Base-by-base conservation (phyloP, 2,329 filamentous ascomycete genomes). In the Biscogniauxia mediterranea region DNA sequence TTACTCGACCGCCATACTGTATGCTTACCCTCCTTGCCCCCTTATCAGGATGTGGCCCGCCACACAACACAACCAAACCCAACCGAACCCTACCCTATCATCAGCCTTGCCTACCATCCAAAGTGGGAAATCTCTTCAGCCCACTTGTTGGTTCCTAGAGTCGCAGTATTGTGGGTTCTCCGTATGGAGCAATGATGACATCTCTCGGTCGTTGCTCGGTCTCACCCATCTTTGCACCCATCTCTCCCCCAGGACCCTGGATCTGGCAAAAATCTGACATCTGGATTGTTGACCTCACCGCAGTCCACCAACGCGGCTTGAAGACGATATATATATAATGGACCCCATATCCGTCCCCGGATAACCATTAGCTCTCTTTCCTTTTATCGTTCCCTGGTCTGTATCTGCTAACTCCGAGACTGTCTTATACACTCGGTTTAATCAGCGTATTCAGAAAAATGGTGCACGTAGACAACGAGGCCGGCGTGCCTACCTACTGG, bases 401-500 rank as follows among this genome's bases (percentile, higher is more conserved):
- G 13, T 20, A n/a, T 26, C n/a, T 25, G 19, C 17, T 46, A 52
- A 46, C 8, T 13, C 51, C 38, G 38, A 26, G n/a, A 25, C 28
- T 59, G 38, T 20, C 46, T 21, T 28, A 46, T n/a, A 46, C 13
- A 54, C 19, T 19, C 26, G 58, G 58, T 52, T 59, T n/a, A 21
- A 58, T n/a, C 54, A 23, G 19, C 15, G 21, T 32, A 26, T 49
- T 50, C 28, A 32, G 28, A 32, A 32, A 52, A 21, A 72, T 71
- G 70, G 69, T 68, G 52, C 65, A 69, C 57, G 67, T 63, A 57
- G 68, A 72, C 59, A 71, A 70, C 64, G 67, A 63, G 25, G 61
- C 57, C 51, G 71, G 68, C 61, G 69, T 68, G 60, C 72, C 72
- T 59, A 71, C 69, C 6, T 74, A 68, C 58, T 74, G 72, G 72